Evolutionary conservation across 2,329 filamentous ascomycete species (phyloP), one percentile per base, ranked within the genome.

Genomic region (Penicillium sp.): DNA sequence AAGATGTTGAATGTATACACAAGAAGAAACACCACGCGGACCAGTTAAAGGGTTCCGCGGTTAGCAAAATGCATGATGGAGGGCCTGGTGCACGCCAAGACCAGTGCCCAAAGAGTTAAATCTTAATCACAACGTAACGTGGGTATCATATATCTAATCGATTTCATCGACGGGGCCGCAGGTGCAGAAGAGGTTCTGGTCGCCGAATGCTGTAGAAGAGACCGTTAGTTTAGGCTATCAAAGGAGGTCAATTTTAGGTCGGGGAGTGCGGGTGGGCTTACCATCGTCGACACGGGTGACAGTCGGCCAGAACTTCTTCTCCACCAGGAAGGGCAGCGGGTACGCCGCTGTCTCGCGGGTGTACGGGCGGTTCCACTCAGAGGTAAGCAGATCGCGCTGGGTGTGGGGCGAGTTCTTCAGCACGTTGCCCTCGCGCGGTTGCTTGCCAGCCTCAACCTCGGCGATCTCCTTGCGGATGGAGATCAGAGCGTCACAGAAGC

Each of bases 221-320:
- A 12, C 14, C 3, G 63, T 75, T 71, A 77, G 73, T 58, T 59
- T 41, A 28, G 25, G 25, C 25, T 28, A 28, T 28, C 25, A 28
- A 28, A 28, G 25, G 4, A 28, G 25, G 25, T 28, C 25, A 28
- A 28, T 6, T 28, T 28, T 6, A 6, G 25, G 25, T 28, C 25
- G 6, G 25, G 25, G 22, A 22, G 25, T 28, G 25, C 25, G 5
- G 7, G 25, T 25, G 28, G 39, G 8, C 89, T 83, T 77, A 94
- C 91, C 85, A 81, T 97, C 94, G 74, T 98, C 90, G 20, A 97
- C 82, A 74, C 94, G 85, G 6, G 90, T 91, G 14, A 96, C 92
- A 38, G 82, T 88, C 0, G 94, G 93, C 94, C 94, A 98, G 80
- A 97, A 97, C 83, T 98, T 98, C 89, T 96, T 97, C 85, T 96